Base-by-base conservation (phyloP, 495 filamentous ascomycete genomes). In the Aspergillus haitiensis region DNA sequence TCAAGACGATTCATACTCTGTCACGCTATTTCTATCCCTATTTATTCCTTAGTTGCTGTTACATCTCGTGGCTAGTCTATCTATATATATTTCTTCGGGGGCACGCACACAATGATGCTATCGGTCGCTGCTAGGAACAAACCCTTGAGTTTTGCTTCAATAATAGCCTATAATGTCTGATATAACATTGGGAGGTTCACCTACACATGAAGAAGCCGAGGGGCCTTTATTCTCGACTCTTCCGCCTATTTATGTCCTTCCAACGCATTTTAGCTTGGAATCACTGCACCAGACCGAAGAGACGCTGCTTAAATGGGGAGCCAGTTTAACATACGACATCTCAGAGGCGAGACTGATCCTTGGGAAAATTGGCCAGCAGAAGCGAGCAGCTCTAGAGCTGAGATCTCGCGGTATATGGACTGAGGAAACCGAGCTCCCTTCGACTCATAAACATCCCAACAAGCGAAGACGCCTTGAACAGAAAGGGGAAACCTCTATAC, bases 361-460 rank as follows among this genome's bases (percentile, higher is more conserved):
- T 18, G 91, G 87, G 0, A 89, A 84, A 54, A 79, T 96, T 32
- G 74, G 73, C 0, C 86, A 84, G 49, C 84, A 84, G 55, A 82
- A 84, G 63, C 84, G 93, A 9, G 91, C 89, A 1, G 78, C 81
- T 10, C 83, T 94, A 57, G 93, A 98, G 73, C 75, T 97, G 39
- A 81, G 91, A 45, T 82, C 82, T 37, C 81, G 79, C 46, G 88
- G 78, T 18, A 45, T 84, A 61, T 88, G 68, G 80, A 88, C 75
- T 16, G 86, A 91, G 64, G 78, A 87, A 13, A 45, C 44, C 53
- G 56, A 18, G 9, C 44, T n/a, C 33, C 34, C 56, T 13, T 32
- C 55, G 1, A 27, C 2, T 7, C 1, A 37, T 2, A 52, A 68
- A 18, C 70, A 65, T 2, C 64, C 71, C 8, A 16, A 8, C 1